A percentile compares a stretch with the other conserved stretches of the same genome.
These are phyloP conservation scores for Aristolochia fimbriata DNA, from an alignment of 164 flowering plant species.

Conservation along the genomic window DNA sequence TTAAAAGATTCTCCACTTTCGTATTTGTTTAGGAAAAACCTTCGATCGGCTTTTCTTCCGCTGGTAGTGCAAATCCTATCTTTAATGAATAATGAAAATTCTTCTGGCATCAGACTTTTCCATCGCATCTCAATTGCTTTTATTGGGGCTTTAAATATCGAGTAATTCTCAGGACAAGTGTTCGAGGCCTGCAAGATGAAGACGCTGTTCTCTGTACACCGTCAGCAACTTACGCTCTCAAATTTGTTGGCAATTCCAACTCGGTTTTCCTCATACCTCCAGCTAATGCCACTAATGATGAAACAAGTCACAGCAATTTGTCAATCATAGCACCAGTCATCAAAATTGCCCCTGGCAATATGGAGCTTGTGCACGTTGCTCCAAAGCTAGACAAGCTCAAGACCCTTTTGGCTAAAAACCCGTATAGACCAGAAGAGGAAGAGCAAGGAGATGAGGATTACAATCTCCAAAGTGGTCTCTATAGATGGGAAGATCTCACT, in stretches of 20 bases:
- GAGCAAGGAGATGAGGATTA: conserved; percentile 12
- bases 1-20: no score
- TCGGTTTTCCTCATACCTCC: conserved; percentile 77
- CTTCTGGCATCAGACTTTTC: no score
- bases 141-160: no score
- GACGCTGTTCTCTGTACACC: conserved; percentile 88
- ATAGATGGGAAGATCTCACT: conserved; percentile 66
- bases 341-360: conserved; percentile 59
- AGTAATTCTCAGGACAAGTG: conserved; percentile 31
- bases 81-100: no score
- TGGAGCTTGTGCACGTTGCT: conserved; percentile 81
- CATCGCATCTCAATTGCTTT: no score
- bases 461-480: conserved; percentile 21
- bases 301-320: conserved; percentile 6
- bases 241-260: conserved; percentile 82
- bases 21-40: no score
- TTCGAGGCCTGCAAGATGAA: conserved; percentile 73
- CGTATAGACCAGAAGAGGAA: conserved; percentile 39
- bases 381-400: conserved; percentile 74
- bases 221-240: conserved; percentile 68
- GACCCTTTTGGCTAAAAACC: conserved; percentile 42
- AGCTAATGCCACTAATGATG: conserved; percentile 7
- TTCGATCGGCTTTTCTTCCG: no score
- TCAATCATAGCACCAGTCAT: conserved; percentile 32
- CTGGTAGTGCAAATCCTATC: no score